These are phyloP conservation scores for Clohesyomyces aquaticus DNA, from an alignment of 495 filamentous ascomycete genomes.

Conservation along the genomic window DNA sequence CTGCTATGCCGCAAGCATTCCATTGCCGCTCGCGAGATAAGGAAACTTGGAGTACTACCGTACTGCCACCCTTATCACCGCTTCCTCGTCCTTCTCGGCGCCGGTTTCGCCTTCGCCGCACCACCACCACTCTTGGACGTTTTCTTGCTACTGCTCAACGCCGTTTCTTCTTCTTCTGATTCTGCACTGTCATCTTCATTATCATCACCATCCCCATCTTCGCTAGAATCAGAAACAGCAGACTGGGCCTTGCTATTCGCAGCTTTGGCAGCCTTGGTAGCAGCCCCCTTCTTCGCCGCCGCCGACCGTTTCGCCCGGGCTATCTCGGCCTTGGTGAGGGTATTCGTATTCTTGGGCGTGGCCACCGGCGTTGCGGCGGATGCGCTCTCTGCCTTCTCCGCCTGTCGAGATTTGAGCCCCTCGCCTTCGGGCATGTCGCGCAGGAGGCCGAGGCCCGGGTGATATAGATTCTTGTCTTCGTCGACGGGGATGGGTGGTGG, in stretches of 20 bases:
- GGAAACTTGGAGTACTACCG: too few species aligned
- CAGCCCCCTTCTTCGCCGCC: constrained; percentile 39
- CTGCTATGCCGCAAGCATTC: too few species aligned
- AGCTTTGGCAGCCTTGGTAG: constrained; percentile 43
- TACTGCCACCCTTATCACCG: constrained; percentile 2
- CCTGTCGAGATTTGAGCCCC: constrained; percentile 24
- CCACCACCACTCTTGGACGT: constrained; percentile 19
- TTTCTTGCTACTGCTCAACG: constrained; percentile 31
- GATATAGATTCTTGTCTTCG: constrained; percentile 39
- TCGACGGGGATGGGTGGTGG: constrained; percentile 50
- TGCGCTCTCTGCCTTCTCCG: constrained; percentile 46
- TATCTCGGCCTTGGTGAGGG: too few species aligned
- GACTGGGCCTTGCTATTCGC: constrained; percentile 41
- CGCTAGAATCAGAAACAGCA: constrained; percentile 35
- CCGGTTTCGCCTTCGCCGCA: constrained; percentile 5
- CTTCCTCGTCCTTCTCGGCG: constrained; percentile 25
- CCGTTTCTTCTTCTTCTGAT: constrained; percentile 34
- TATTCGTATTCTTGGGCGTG: constrained; percentile 49
- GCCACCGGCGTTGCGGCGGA: constrained; percentile 12
- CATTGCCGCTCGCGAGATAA: too few species aligned
- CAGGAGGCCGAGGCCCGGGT: constrained; percentile 33
- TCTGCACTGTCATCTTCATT: constrained; percentile 45
- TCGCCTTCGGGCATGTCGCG: constrained; percentile 38
- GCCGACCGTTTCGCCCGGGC: constrained; percentile 45
- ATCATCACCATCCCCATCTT: constrained; percentile 46